Base-by-base conservation (phyloP, 495 filamentous ascomycete genomes). In the Friedmanniomyces endolithicus region DNA sequence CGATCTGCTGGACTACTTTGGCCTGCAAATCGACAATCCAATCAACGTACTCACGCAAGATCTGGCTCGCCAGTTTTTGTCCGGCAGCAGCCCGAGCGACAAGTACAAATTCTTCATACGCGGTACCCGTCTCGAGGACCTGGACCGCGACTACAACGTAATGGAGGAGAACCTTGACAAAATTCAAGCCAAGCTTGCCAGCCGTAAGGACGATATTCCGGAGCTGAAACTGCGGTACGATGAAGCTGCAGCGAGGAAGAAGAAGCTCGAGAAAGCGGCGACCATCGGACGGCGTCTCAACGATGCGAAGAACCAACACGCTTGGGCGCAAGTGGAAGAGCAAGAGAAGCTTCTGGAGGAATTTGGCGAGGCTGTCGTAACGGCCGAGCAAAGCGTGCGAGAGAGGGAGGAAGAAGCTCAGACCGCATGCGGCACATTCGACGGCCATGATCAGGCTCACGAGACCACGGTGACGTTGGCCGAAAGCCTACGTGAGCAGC, bases 91-190 rank as follows among this genome's bases (percentile, higher is more conserved):
- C 20, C 78, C 88, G 4, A 70, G 74, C 4, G 81, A 90, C 48
- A 99, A 97, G 65, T 99, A 97, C 74, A 90, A 87, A 60, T 95
- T 95, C 60, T 99, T 97, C 64, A 80, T 95, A 51, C 88, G 94
- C 65, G 92, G 92, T 22, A 92, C 95, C 6, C 90, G 97, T 64
- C 74, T 99, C 1, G 87, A 96, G 64, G 82, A 89, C 60, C 75
- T 99, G 12, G 88, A 95, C 65, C 81, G 87, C 56, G 94, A 97
- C 63, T 99, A 99, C 67, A 75, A 80, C 43, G 67, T 94, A 35
- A 79, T 97, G 19, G 80, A 78, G 52, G 78, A 86, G 53, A 77
- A 71, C 1, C 72, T 85, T 23, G 86, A 94, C 51, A 77, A 76
- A 11, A 80, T 85, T n/a, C 76, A 84, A 44, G 73, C 71, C 48